These are phyloP conservation scores for Vanrija humicola DNA, from an alignment of 1,284 basidiomycete species.

Conservation along the genomic window DNA sequence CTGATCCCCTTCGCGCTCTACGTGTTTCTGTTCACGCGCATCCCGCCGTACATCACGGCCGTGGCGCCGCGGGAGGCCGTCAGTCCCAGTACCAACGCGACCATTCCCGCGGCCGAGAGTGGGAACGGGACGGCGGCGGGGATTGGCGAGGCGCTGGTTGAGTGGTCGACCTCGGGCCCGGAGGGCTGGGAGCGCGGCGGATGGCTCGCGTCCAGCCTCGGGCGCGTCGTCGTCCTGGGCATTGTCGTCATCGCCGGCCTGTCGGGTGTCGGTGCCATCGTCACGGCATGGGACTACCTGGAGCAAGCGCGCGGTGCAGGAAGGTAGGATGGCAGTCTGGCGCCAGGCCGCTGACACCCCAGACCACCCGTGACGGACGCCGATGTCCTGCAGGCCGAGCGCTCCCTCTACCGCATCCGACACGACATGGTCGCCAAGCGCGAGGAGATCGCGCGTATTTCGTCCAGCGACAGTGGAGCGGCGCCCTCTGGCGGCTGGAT, in stretches of 20 bases:
- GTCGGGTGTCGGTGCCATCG: constrained; percentile 45
- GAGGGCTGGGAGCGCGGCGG: constrained; percentile 42
- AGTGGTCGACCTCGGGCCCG: constrained; percentile 30
- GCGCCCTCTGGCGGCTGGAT: constrained; percentile 29
- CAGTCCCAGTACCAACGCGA: not conserved
- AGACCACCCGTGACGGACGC: constrained; percentile 27
- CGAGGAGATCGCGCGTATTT: constrained; percentile 31
- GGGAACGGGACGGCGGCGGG: not conserved
- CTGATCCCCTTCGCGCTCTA: constrained; percentile 46
- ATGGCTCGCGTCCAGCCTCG: constrained; percentile 45
- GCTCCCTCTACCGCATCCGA: constrained; percentile 44
- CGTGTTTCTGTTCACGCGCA: constrained; percentile 46
- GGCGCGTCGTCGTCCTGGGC: constrained; percentile 46
- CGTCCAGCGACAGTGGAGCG: constrained; percentile 3
- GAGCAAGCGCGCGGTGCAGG: constrained; percentile 32
- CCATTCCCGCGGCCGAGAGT: not conserved
- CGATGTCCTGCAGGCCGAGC: constrained; percentile 42
- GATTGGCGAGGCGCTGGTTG: constrained; percentile 23
- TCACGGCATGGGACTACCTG: constrained; percentile 45
- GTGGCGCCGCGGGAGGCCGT: constrained; percentile 3
- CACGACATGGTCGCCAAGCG: constrained; percentile 42
- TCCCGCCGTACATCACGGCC: constrained; percentile 46
- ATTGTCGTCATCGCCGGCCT: constrained; percentile 46
- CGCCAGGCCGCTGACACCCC: not conserved
- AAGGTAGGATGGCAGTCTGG: constrained; percentile 20